These are phyloP conservation scores for Aphanomyces invadans DNA, from an alignment of 352 stramenopile species.

Conservation along the genomic window DNA sequence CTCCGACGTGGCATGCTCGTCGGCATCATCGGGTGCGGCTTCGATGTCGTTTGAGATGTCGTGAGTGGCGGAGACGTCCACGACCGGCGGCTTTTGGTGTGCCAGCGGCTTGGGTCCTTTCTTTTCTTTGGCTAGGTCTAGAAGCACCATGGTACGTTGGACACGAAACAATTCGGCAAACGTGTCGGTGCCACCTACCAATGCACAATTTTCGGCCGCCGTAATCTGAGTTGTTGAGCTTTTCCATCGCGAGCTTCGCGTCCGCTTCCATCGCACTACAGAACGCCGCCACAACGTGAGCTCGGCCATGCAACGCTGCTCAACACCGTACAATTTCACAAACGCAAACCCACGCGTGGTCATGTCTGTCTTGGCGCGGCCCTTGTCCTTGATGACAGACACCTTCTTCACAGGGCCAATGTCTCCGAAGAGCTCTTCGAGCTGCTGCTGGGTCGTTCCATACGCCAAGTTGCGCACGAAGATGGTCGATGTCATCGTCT, in stretches of 20 bases:
- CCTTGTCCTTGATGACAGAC: conserved; percentile 85
- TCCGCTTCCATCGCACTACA: conserved; percentile 65
- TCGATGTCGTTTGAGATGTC: not conserved
- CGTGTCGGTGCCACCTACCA: too few species aligned
- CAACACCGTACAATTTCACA: conserved; percentile 78
- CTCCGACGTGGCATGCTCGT: conserved; percentile 6
- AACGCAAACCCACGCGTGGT: conserved; percentile 81
- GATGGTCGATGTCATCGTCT: conserved; percentile 39
- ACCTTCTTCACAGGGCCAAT: conserved; percentile 80
- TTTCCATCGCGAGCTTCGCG: conserved; percentile 57
- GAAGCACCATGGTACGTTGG: not conserved
- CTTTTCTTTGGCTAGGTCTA: conserved; percentile 74
- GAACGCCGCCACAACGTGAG: conserved; percentile 3
- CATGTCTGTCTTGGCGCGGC: conserved; percentile 70
- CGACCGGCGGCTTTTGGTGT: conserved; percentile 21
- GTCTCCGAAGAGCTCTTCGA: conserved; percentile 76
- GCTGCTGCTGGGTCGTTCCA: conserved; percentile 73
- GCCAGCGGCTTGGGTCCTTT: conserved; percentile 32
- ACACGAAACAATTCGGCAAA: not conserved
- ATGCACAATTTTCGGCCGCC: conserved; percentile 73
- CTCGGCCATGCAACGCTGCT: not conserved
- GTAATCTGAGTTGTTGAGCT: conserved; percentile 67
- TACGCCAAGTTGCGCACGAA: conserved; percentile 85
- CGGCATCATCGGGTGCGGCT: conserved; percentile 19
- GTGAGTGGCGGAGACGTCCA: conserved; percentile 2